Conservation (phyloP, 2,329 filamentous ascomycete species). For the Moelleriella libera region DNA sequence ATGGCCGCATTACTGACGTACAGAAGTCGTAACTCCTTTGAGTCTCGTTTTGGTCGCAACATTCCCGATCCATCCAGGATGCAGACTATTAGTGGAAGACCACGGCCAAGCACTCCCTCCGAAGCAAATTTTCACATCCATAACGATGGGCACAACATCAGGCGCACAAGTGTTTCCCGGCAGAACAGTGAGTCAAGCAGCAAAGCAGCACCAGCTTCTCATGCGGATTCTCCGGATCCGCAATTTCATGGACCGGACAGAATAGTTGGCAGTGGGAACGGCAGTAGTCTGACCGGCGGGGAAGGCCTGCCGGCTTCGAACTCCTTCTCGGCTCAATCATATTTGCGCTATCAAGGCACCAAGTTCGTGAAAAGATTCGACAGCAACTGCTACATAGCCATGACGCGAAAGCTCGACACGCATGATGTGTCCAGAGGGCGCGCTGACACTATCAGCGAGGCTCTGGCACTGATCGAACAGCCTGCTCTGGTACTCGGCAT, state of each 20-base stretch:
- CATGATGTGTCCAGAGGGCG: slow-evolving; percentile 84
- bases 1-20: slow-evolving; percentile 97
- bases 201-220: slow-evolving; percentile 10
- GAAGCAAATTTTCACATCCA: slow-evolving; percentile 69
- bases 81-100: slow-evolving; percentile 64
- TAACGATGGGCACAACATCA: slow-evolving; percentile 64
- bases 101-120: slow-evolving; percentile 45
- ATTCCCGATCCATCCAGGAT: slow-evolving; percentile 72
- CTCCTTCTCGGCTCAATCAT: slow-evolving; percentile 98
- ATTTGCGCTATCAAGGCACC: slow-evolving; percentile 86
- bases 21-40: slow-evolving; percentile 91
- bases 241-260: slow-evolving; percentile 51
- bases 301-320: slow-evolving; percentile 47
- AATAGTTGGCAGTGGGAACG: neutral
- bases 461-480: slow-evolving; percentile 71
- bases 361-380: slow-evolving; percentile 98
- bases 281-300: slow-evolving; percentile 27
- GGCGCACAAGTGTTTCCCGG: slow-evolving; percentile 34
- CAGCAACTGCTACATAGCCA: slow-evolving; percentile 97
- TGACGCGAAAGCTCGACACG: slow-evolving; percentile 93
- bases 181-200: slow-evolving; percentile 23
- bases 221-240: slow-evolving; percentile 30
- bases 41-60: slow-evolving; percentile 87
- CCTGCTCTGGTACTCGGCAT: slow-evolving; percentile 87
- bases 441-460: slow-evolving; percentile 51